A percentile compares a stretch with the other conserved stretches of the same genome.
Conservation (phyloP, 2,329 filamentous ascomycete species). For the Neocatenulostroma microsporum region DNA sequence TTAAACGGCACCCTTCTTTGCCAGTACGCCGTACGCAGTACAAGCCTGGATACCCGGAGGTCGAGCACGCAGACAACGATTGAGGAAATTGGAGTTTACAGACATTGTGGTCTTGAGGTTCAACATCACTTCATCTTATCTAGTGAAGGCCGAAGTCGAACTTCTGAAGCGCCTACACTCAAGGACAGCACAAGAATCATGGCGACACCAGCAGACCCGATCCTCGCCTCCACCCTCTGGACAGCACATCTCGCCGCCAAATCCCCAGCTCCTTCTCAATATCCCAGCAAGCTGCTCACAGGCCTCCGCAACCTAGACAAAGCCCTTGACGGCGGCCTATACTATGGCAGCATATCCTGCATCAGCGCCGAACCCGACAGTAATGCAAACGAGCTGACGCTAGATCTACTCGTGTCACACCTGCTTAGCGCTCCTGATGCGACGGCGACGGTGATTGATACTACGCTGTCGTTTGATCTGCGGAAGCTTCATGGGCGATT, state of each 20-base stretch:
- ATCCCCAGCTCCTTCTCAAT: no score
- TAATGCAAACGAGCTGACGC: constrained; percentile 23
- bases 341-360: constrained; percentile 29
- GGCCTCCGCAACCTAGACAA: constrained; percentile 29
- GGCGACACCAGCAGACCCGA: constrained; percentile 13
- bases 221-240: constrained; percentile 18
- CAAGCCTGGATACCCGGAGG: no score
- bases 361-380: constrained; percentile 28
- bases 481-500: constrained; percentile 29
- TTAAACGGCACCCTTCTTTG: no score
- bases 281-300: constrained; percentile 17
- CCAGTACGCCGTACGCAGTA: no score
- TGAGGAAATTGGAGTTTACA: no score
- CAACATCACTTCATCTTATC: no score
- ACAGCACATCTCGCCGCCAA: no score
- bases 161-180: no score
- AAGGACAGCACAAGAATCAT: no score
- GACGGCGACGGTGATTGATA: constrained; percentile 40
- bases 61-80: no score
- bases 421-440: constrained; percentile 25
- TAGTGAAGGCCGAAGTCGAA: no score
- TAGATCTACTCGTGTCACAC: constrained; percentile 33
- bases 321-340: constrained; percentile 32
- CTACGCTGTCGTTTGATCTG: constrained; percentile 40
- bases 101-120: no score